These are phyloP conservation scores for Mycosphaerelloides madeirae DNA, from an alignment of 2,329 filamentous ascomycete species.

Conservation along the genomic window DNA sequence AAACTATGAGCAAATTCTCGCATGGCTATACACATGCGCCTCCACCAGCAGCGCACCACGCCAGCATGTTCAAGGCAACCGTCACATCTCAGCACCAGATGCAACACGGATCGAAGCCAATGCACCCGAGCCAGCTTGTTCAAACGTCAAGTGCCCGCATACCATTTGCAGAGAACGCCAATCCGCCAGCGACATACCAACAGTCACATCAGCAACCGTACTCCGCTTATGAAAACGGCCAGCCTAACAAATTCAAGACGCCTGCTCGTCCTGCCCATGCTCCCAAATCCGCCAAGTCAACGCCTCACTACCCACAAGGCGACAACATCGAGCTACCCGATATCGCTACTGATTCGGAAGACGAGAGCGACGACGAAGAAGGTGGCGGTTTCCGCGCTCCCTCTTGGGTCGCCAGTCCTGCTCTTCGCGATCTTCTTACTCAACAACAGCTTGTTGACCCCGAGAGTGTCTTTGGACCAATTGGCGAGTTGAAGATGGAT, in stretches of 20 bases:
- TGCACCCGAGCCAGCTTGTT: conserved; percentile 74
- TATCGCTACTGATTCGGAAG: conserved; percentile 90
- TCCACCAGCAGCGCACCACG: conserved; percentile 46
- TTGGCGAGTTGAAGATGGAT: conserved; percentile 86
- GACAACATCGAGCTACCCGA: conserved; percentile 90
- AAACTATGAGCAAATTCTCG: conserved; percentile 56
- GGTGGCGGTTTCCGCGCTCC: conserved; percentile 57
- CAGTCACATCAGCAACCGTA: conserved; percentile 24
- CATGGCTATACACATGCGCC: conserved; percentile 59
- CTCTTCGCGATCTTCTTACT: conserved; percentile 68
- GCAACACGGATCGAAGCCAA: conserved; percentile 48
- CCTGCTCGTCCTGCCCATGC: conserved; percentile 53
- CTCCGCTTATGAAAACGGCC: conserved; percentile 7
- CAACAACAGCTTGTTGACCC: conserved; percentile 83
- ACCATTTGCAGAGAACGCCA: conserved; percentile 72
- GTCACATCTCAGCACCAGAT: conserved; percentile 63
- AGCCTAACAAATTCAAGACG: conserved; percentile 55
- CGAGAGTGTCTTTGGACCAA: conserved; percentile 79
- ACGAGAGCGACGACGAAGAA: conserved; percentile 63
- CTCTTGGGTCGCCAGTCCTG: conserved; percentile 84
- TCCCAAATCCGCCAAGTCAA: conserved; percentile 63
- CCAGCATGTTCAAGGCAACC: conserved; percentile 59
- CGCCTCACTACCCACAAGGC: conserved; percentile 80
- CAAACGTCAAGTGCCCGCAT: conserved; percentile 85
- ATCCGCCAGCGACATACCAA: conserved; percentile 35